A percentile compares a stretch with the other conserved stretches of the same genome.
These are phyloP conservation scores for Sphagnum fallax DNA, from an alignment of 228 moss, liverwort and hornwort species.

Conservation along the genomic window DNA sequence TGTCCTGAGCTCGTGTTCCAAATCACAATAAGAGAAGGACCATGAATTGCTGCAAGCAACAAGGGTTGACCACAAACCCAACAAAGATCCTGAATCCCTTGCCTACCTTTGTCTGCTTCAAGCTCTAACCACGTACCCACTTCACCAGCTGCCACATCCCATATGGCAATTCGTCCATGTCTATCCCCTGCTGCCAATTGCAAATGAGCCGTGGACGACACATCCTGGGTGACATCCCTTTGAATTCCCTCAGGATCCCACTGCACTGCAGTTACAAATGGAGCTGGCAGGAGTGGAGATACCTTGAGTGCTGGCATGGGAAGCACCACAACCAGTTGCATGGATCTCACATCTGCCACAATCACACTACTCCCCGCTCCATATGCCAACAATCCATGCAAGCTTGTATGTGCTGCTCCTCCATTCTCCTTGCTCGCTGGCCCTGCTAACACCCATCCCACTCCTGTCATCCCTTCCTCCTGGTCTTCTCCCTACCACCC, in stretches of 20 bases:
- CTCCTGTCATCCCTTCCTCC: conserved; percentile 30
- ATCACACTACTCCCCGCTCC: conserved; percentile 87
- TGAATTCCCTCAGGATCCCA: conserved; percentile 87
- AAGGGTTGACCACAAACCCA: conserved; percentile 92
- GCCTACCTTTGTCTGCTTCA: conserved; percentile 72
- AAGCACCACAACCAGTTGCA: conserved; percentile 85
- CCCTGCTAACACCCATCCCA: conserved; percentile 78
- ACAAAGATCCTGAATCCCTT: conserved; percentile 87
- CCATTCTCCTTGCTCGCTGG: conserved; percentile 93
- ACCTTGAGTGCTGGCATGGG: conserved; percentile 85
- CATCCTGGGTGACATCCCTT: conserved; percentile 81
- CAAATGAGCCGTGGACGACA: conserved; percentile 53
- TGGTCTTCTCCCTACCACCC: background rate
- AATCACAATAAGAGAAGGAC: conserved; percentile 73
- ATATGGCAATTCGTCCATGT: conserved; percentile 90
- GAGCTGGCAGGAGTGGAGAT: conserved; percentile 58
- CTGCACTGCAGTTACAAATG: conserved; percentile 90
- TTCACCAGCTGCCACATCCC: conserved; percentile 80
- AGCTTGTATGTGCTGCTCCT: conserved; percentile 75
- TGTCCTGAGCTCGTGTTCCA: conserved; percentile 71
- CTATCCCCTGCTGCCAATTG: conserved; percentile 92
- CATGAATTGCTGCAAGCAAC: conserved; percentile 87
- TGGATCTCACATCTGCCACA: conserved; percentile 84
- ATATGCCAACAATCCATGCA: conserved; percentile 86
- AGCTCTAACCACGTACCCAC: conserved; percentile 74